Conservation (phyloP, 2,329 filamentous ascomycete genomes). For the Colletotrichum sp. region DNA sequence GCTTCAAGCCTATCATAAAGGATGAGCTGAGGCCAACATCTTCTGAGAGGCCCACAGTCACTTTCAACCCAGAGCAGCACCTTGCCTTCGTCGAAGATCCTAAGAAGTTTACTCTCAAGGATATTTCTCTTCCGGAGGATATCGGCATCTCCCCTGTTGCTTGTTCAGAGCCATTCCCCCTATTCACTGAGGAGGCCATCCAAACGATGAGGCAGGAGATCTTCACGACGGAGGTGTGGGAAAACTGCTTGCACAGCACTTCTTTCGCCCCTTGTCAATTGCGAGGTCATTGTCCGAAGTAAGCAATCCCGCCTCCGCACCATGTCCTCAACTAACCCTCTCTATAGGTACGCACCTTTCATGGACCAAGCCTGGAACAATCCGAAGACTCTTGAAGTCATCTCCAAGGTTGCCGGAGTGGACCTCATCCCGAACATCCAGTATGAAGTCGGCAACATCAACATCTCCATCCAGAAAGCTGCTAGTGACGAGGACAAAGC, state of each 20-base stretch:
- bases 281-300: background rate
- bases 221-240: slow-evolving; percentile 60
- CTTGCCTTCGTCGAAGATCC: slow-evolving; percentile 56
- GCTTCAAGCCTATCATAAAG: background rate
- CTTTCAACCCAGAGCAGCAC: slow-evolving; percentile 62
- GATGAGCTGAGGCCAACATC: background rate
- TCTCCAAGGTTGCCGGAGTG: slow-evolving; percentile 59
- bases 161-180: slow-evolving; percentile 68
- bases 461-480: slow-evolving; percentile 57
- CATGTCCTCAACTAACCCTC: background rate
- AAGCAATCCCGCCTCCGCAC: background rate
- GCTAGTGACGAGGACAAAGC: slow-evolving; percentile 51
- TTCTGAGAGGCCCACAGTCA: slow-evolving; percentile 4
- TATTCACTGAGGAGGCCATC: slow-evolving; percentile 68
- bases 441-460: slow-evolving; percentile 61
- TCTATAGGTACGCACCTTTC: background rate
- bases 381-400: slow-evolving; percentile 46
- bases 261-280: slow-evolving; percentile 20
- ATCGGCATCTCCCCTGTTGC: slow-evolving; percentile 66
- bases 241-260: slow-evolving; percentile 60
- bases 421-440: slow-evolving; percentile 60
- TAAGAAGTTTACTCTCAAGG: slow-evolving; percentile 64
- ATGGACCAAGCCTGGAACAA: slow-evolving; percentile 53
- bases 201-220: slow-evolving; percentile 67
- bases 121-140: slow-evolving; percentile 58